Conservation (phyloP, 106 monocot species). For the Phalaenopsis aphrodite region DNA sequence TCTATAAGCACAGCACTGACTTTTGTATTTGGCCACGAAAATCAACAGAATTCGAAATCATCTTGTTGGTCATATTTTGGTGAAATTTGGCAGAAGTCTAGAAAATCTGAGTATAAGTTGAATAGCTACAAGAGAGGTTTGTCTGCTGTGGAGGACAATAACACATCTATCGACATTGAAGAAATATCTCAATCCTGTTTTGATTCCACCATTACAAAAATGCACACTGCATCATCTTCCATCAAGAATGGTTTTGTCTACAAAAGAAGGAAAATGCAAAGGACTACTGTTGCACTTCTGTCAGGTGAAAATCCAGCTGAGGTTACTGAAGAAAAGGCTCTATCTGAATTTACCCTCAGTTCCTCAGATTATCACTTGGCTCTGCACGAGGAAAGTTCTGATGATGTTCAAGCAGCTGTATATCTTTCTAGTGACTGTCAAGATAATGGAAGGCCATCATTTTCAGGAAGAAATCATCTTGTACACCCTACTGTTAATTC, state of each 20-base stretch:
- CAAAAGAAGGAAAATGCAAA: conserved; percentile 47
- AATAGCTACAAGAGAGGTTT: conserved; percentile 2
- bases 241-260: conserved; percentile 26
- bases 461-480: conserved; percentile 1
- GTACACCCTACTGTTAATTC: background rate
- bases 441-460: conserved; percentile 9
- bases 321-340: conserved; percentile 11
- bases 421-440: conserved; percentile 1
- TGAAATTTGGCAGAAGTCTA: conserved; percentile 16
- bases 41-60: conserved; percentile 14
- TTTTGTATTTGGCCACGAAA: conserved; percentile 9
- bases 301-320: conserved; percentile 20
- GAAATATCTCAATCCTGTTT: conserved; percentile 8
- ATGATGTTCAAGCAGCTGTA: background rate
- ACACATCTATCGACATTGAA: background rate
- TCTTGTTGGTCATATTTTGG: conserved; percentile 13
- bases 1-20: conserved; percentile 11
- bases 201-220: conserved; percentile 11
- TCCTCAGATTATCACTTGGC: conserved; percentile 7
- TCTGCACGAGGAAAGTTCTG: conserved; percentile 11
- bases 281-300: conserved; percentile 17
- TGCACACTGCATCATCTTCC: conserved; percentile 4
- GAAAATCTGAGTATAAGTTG: conserved; percentile 3
- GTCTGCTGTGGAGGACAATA: background rate
- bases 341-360: conserved; percentile 5